A percentile compares a stretch with the other conserved stretches of the same genome.
phyloP scores from a whole-genome alignment of 345 rosid genomes.

The Boechera divaricarpa region DNA sequence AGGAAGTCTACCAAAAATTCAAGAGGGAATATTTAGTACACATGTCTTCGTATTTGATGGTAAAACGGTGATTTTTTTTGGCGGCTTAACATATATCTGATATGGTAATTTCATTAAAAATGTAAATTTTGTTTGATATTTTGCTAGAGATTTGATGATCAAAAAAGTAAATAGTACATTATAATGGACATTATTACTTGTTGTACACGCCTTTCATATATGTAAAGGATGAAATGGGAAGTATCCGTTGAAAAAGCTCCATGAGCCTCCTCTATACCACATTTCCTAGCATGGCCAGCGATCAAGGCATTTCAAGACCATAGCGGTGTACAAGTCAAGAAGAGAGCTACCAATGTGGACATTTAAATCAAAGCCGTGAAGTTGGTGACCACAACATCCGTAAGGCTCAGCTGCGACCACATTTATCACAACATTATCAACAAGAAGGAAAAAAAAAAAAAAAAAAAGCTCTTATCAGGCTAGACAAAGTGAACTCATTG shows the following conservation, averaged over 20 bases:
- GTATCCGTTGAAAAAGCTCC: slow-evolving; percentile 51
- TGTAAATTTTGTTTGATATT: neutral
- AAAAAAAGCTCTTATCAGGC: slow-evolving; percentile 51
- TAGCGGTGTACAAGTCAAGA: slow-evolving; percentile 59
- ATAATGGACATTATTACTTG: neutral
- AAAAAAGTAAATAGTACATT: neutral
- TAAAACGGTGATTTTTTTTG: neutral
- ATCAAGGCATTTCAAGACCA: slow-evolving; percentile 71
- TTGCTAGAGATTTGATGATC: neutral
- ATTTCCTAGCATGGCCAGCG: slow-evolving; percentile 61
- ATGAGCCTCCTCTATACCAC: slow-evolving; percentile 55
- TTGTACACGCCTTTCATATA: neutral
- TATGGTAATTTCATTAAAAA: neutral
- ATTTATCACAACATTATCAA: neutral
- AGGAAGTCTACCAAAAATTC: too few relatives aligned
- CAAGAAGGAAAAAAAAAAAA: too few relatives aligned
- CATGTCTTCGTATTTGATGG: neutral
- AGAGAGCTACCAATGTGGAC: slow-evolving; percentile 65
- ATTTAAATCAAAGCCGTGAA: slow-evolving; percentile 56
- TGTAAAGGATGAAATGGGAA: slow-evolving; percentile 45
- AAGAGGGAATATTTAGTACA: neutral
- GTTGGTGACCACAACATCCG: slow-evolving; percentile 51
- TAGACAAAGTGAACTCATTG: slow-evolving; percentile 58
- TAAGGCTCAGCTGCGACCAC: slow-evolving; percentile 42
- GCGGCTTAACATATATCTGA: neutral